phyloP scores from a whole-genome alignment of 1,284 basidiomycete genomes.

The Ceratobasidium papillatum region DNA sequence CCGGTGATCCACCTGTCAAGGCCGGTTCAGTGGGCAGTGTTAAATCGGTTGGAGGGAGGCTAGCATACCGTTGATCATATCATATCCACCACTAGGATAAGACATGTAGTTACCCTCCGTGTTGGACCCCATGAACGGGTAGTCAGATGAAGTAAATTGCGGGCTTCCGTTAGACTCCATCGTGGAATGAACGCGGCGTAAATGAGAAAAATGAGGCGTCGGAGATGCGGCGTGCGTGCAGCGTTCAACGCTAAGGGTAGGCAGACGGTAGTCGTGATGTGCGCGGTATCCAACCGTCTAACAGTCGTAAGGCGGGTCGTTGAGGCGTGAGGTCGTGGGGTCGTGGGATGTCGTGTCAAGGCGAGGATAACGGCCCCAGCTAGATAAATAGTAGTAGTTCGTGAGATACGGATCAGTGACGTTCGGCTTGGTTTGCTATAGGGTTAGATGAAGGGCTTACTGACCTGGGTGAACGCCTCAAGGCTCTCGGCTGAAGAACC shows the following conservation, averaged over 20 bases:
- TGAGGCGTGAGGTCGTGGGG: constrained; percentile 33
- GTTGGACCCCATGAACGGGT: constrained; percentile 26
- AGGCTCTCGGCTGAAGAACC: constrained; percentile 37
- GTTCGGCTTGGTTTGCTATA: constrained; percentile 39
- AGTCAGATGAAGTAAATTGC: constrained; percentile 29
- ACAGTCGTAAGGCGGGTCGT: constrained; percentile 21
- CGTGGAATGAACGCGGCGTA: constrained; percentile 31
- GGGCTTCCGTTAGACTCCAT: constrained; percentile 30
- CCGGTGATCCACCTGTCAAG: constrained; percentile 39
- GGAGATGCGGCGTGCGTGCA: constrained; percentile 38
- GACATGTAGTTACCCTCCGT: constrained; percentile 13
- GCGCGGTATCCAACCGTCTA: constrained; percentile 40
- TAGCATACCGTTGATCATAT: constrained; percentile 26
- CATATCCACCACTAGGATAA: constrained; percentile 18
- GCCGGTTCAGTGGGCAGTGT: constrained; percentile 23
- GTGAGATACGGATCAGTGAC: constrained; percentile 39
- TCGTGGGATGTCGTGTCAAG: constrained; percentile 31
- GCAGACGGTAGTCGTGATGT: constrained; percentile 33
- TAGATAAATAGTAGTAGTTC: constrained; percentile 37
- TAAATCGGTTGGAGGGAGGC: constrained; percentile 28
- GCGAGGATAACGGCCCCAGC: constrained; percentile 33
- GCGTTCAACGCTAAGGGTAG: constrained; percentile 37
- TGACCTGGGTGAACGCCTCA: constrained; percentile 36
- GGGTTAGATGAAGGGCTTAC: constrained; percentile 37
- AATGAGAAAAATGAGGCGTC: constrained; percentile 40